These are phyloP conservation scores for Fusarium succisae DNA, from an alignment of 2,329 filamentous ascomycete species.

Conservation along the genomic window DNA sequence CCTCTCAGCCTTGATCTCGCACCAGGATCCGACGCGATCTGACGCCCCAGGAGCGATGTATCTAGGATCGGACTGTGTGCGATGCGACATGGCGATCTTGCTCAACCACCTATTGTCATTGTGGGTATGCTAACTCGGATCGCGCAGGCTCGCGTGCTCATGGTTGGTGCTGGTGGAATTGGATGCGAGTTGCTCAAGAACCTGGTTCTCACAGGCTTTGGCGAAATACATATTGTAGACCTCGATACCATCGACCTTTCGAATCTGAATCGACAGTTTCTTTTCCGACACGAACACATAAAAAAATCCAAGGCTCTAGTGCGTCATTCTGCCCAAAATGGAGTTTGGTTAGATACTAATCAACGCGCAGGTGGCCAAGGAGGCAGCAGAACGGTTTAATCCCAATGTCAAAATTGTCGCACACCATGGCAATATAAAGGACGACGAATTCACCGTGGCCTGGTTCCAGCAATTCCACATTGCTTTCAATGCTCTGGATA, in stretches of 20 bases:
- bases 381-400: conserved; percentile 90
- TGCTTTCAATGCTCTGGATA: conserved; percentile 97
- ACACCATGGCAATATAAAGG: conserved; percentile 95
- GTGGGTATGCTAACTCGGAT: conserved; percentile 27
- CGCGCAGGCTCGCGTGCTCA: conserved; percentile 80
- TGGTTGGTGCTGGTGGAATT: conserved; percentile 97
- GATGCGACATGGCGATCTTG: background rate
- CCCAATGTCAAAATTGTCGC: conserved; percentile 86
- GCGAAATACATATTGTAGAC: conserved; percentile 93
- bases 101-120: background rate
- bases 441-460: conserved; percentile 81
- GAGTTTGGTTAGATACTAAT: conserved; percentile 31
- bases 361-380: conserved; percentile 79
- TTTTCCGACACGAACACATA: conserved; percentile 96
- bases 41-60: background rate
- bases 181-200: conserved; percentile 98
- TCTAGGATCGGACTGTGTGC: background rate
- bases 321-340: conserved; percentile 47
- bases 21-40: conserved; percentile 4
- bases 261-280: conserved; percentile 96
- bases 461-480: conserved; percentile 88
- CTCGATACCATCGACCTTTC: conserved; percentile 98
- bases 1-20: conserved; percentile 16
- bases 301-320: conserved; percentile 96
- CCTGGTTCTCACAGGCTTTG: conserved; percentile 89